Percentiles rank a stretch among this genome's conserved stretches.
Conservation (phyloP, 2,329 filamentous ascomycete genomes). For the Blastomyces parvus region DNA sequence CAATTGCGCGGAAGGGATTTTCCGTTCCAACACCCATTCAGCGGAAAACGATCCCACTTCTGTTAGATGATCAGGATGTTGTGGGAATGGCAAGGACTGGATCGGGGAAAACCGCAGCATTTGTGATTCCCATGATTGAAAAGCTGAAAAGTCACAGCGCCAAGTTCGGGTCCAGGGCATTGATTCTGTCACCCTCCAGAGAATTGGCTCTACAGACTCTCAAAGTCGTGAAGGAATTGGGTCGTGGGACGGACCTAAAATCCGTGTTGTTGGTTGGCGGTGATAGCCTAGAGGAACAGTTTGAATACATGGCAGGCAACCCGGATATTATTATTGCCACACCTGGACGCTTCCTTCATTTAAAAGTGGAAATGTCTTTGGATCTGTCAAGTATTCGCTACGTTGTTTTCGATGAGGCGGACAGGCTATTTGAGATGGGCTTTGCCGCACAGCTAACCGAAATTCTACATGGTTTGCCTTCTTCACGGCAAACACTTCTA, state of each 20-base stretch:
- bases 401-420: conserved; percentile 95
- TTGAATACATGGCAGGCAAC: conserved; percentile 82
- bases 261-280: conserved; percentile 87
- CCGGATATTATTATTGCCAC: conserved; percentile 97
- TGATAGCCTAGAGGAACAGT: conserved; percentile 92
- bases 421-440: conserved; percentile 96
- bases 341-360: conserved; percentile 86
- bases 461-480: conserved; percentile 79
- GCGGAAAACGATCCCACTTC: conserved; percentile 86
- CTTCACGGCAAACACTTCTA: conserved; percentile 75
- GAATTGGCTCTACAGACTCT: conserved; percentile 91
- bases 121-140: conserved; percentile 98
- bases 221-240: conserved; percentile 92
- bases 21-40: conserved; percentile 95
- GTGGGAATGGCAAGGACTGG: conserved; percentile 98
- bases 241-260: conserved; percentile 80
- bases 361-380: conserved; percentile 92
- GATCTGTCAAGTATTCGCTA: conserved; percentile 88
- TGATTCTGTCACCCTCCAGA: conserved; percentile 85
- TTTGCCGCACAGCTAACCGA: conserved; percentile 89
- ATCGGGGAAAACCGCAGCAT: conserved; percentile 95
- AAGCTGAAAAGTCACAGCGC: conserved; percentile 79
- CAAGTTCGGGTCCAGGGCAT: conserved; percentile 71
- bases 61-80: conserved; percentile 86
- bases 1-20: conserved; percentile 89